Conservation (phyloP, 768 basidiomycete genomes). For the Boletus huronensis region DNA sequence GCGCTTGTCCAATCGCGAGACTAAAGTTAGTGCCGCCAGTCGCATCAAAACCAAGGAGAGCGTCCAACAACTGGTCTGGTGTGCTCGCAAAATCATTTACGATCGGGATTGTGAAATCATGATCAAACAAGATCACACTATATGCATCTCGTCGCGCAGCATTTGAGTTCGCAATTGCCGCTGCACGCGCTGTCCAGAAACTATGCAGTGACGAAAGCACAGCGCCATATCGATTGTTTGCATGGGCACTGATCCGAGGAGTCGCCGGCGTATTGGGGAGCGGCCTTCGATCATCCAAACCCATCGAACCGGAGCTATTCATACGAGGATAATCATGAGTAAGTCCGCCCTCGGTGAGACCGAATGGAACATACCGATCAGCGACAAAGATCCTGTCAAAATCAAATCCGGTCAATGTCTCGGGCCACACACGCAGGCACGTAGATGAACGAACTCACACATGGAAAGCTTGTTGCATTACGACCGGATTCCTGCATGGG, state of each 20-base stretch:
- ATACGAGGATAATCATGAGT: neutral
- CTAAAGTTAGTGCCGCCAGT: constrained; percentile 43
- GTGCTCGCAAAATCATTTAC: constrained; percentile 46
- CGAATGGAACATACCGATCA: constrained; percentile 36
- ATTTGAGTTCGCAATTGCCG: constrained; percentile 30
- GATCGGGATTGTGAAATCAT: constrained; percentile 20
- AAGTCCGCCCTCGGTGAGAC: neutral
- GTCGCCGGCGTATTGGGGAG: constrained; percentile 42
- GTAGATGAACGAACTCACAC: constrained; percentile 41
- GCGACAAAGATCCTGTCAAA: constrained; percentile 49
- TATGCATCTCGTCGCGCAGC: constrained; percentile 49
- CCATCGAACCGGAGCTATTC: constrained; percentile 53
- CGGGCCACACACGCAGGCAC: neutral
- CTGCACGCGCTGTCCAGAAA: constrained; percentile 54
- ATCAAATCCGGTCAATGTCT: neutral
- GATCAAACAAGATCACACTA: constrained; percentile 50
- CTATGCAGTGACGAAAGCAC: constrained; percentile 52
- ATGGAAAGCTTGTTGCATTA: constrained; percentile 54
- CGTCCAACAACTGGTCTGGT: constrained; percentile 43
- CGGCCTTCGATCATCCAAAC: constrained; percentile 38
- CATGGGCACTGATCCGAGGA: constrained; percentile 32
- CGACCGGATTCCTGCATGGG: constrained; percentile 49
- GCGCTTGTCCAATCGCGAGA: constrained; percentile 37
- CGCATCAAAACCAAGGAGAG: constrained; percentile 32
- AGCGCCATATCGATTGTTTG: constrained; percentile 55